Conservation (phyloP, 192 early-diverging fungal species). For the Coemansia sp. region DNA sequence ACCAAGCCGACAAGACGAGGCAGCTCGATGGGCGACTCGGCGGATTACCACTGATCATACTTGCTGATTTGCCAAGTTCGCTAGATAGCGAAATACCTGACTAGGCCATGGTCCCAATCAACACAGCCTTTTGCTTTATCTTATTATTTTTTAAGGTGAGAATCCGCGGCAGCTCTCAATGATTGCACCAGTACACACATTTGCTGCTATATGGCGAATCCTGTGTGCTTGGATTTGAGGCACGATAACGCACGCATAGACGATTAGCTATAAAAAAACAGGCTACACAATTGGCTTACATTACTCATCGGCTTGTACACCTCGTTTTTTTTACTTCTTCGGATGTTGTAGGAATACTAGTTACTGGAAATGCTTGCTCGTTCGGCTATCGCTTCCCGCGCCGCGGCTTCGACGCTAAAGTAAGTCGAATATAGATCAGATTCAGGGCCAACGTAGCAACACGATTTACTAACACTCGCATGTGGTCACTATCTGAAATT, state of each 20-base stretch:
- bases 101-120: background rate
- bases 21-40: background rate
- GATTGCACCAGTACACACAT: background rate
- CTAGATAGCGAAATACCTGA: background rate
- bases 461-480: background rate
- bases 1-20: background rate
- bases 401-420: slow-evolving; percentile 39
- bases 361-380: slow-evolving; percentile 49
- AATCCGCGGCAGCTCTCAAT: background rate
- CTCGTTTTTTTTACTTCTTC: background rate
- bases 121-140: background rate
- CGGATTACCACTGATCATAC: background rate
- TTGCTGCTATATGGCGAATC: background rate
- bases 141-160: slow-evolving; percentile 4
- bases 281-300: background rate
- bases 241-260: background rate
- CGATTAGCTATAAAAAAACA: background rate
- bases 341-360: slow-evolving; percentile 4
- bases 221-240: background rate
- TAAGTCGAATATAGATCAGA: slow-evolving; percentile 21
- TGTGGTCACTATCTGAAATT: slow-evolving; percentile 2
- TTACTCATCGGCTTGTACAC: background rate
- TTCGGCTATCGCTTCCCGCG: slow-evolving; percentile 43
- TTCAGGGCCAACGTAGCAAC: background rate
- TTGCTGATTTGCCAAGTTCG: background rate